These are phyloP conservation scores for Warburgia ugandensis DNA, from an alignment of 164 flowering plant genomes.

Conservation along the genomic window DNA sequence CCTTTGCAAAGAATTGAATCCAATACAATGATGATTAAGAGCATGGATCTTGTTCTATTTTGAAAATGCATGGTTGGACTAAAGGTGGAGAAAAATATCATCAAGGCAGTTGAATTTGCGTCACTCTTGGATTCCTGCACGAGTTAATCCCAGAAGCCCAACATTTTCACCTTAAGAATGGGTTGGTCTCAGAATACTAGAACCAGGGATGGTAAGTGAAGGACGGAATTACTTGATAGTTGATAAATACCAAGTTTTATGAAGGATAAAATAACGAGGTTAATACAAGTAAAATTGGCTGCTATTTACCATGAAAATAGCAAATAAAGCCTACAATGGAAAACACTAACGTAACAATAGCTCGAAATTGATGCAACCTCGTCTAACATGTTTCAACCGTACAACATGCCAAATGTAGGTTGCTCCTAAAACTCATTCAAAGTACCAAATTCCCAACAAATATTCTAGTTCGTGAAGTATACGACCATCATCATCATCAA, in stretches of 20 bases:
- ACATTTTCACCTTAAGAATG: slow-evolving; percentile 73
- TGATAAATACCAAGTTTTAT: not conserved
- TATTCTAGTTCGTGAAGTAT: not conserved
- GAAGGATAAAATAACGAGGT: no score
- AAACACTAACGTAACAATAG: no score
- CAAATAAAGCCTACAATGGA: no score
- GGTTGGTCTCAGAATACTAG: no score
- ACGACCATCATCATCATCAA: not conserved
- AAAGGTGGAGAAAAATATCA: slow-evolving; percentile 92
- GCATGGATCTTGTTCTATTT: not conserved
- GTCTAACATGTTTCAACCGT: no score
- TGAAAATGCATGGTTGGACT: slow-evolving; percentile 36
- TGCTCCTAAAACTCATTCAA: not conserved
- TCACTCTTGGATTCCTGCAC: slow-evolving; percentile 88
- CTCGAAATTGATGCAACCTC: no score
- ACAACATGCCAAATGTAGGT: not conserved
- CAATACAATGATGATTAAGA: not conserved
- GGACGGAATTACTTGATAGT: no score
- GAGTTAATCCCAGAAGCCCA: slow-evolving; percentile 91
- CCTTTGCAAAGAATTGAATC: slow-evolving; percentile 34
- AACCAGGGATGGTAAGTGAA: no score
- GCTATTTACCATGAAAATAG: no score
- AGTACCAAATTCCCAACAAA: not conserved
- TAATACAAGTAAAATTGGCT: no score
- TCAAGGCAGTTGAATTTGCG: slow-evolving; percentile 86